Evolutionary conservation across 2,329 filamentous ascomycete species (phyloP).

Genomic region (Verticillium dahliae): DNA sequence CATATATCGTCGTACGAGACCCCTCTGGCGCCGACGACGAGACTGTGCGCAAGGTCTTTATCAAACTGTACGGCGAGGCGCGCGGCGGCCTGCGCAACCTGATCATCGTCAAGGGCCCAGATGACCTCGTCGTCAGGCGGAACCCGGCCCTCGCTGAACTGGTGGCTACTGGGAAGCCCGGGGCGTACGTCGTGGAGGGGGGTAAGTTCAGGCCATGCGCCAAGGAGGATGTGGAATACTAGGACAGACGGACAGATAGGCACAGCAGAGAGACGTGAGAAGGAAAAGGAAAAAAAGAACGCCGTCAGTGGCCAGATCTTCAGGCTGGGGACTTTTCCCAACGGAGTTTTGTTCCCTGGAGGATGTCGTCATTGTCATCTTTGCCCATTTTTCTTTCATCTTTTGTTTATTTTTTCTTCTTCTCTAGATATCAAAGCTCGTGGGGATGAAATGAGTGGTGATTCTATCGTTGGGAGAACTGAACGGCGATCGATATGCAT

Average conservation of each 20-base stretch:
- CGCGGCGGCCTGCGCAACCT: slow-evolving; percentile 21
- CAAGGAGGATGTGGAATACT: slow-evolving; percentile 9
- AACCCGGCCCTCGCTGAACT: slow-evolving; percentile 15
- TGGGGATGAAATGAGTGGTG: too few species aligned
- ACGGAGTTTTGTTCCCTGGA: too few species aligned
- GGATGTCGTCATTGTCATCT: too few species aligned
- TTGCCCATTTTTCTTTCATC: too few species aligned
- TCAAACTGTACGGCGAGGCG: slow-evolving; percentile 15
- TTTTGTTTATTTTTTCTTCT: too few species aligned
- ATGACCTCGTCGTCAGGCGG: slow-evolving; percentile 13
- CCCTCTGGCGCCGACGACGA: slow-evolving; percentile 5
- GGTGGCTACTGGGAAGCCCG: slow-evolving; percentile 4
- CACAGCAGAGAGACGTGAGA: not conserved
- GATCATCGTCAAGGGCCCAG: slow-evolving; percentile 10
- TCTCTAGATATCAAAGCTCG: too few species aligned
- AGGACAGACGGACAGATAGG: not conserved
- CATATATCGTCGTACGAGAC: slow-evolving; percentile 17
- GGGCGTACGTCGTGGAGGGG: slow-evolving; percentile 14
- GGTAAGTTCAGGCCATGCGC: slow-evolving; percentile 14
- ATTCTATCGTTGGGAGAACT: too few species aligned
- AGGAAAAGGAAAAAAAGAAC: not conserved
- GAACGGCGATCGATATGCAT: too few species aligned
- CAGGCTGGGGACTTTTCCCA: too few species aligned
- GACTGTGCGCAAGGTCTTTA: slow-evolving; percentile 7
- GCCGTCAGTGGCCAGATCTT: not conserved